Base-by-base conservation (phyloP, 345 rosid species). In the Carallia brachiata region DNA sequence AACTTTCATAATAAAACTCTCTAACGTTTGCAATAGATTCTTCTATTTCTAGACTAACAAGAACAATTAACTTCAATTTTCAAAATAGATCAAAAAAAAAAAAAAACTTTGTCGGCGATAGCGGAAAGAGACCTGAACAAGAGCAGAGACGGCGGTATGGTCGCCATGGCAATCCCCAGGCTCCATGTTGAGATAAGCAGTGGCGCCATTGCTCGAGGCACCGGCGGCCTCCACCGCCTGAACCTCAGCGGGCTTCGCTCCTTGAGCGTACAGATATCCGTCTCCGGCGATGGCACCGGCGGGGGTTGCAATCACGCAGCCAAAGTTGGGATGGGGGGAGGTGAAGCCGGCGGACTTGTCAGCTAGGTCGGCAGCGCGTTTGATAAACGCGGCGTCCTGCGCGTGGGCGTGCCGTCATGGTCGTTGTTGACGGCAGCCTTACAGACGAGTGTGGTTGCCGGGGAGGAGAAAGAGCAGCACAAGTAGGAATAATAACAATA, bases 141-240 rank as follows among this genome's bases (percentile, higher is more conserved):
- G 93, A 80, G 96, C 87, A 64, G 97, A 94, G 69, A 89, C 86
- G 4, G 97, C 96, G 50, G 88, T 67, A 71, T 80, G 79, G 67
- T 91, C 98, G 44, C 96, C 97, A 70, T 91, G 90, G 81, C 97
- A 94, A 73, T 94, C 97, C 27, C 96, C 98, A 32, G 97, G 90
- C 82, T 94, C 97, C 90, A 91, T 70, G 70, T 90, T 94, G 34
- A 94, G 77, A 78, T 86, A 94, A 60, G 97, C 98, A 0, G 90
- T 87, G 36, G 88, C 86, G 71, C 90, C 93, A 69, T 77, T 77
- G 58, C 85, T 83, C 58, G 36, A 66, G 61, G 73, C 84, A 7
- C 89, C 86, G 28, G 90, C 92, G 8, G 89, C 85, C 82, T 90
- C 96, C 37, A 84, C 88, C 2, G 96, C 98, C 60, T 62, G 79